phyloP scores from a whole-genome alignment of 2,329 filamentous ascomycete genomes.

The Amauroascus niger region DNA sequence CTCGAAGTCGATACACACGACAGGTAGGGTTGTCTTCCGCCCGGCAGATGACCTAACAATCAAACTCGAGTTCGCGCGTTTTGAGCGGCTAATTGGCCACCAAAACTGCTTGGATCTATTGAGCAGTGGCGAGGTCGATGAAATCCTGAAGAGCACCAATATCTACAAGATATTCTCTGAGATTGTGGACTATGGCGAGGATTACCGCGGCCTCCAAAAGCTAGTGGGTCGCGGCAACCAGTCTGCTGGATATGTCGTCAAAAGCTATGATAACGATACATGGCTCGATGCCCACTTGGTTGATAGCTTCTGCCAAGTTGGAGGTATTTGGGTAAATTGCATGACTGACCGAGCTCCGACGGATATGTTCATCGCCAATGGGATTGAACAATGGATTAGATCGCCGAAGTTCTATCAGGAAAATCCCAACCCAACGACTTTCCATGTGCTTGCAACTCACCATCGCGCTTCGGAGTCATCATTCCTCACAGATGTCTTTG shows the following conservation, averaged over 20 bases:
- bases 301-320: slow-evolving; percentile 9
- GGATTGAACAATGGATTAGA: slow-evolving; percentile 11
- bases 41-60: slow-evolving; percentile 1
- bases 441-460: slow-evolving; percentile 6
- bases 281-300: slow-evolving; percentile 9
- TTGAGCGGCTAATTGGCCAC: slow-evolving; percentile 7
- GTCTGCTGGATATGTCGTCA: slow-evolving; percentile 8
- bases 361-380: slow-evolving; percentile 9
- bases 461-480: slow-evolving; percentile 3
- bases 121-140: slow-evolving; percentile 3
- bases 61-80: slow-evolving; percentile 7
- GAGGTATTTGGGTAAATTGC: slow-evolving; percentile 11
- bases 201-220: slow-evolving; percentile 23
- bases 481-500: slow-evolving; percentile 8
- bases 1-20: neutral
- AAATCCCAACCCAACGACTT: slow-evolving; percentile 1
- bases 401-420: slow-evolving; percentile 3
- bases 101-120: slow-evolving; percentile 4
- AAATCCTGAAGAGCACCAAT: slow-evolving; percentile 12
- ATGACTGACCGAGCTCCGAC: slow-evolving; percentile 10
- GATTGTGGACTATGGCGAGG: slow-evolving; percentile 20
- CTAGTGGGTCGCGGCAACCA: slow-evolving; percentile 9
- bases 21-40: slow-evolving; percentile 4
- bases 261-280: neutral
- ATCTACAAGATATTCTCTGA: slow-evolving; percentile 17